These are phyloP conservation scores for Themeda triandra DNA, from an alignment of 176 grass and related monocot species.

Conservation along the genomic window DNA sequence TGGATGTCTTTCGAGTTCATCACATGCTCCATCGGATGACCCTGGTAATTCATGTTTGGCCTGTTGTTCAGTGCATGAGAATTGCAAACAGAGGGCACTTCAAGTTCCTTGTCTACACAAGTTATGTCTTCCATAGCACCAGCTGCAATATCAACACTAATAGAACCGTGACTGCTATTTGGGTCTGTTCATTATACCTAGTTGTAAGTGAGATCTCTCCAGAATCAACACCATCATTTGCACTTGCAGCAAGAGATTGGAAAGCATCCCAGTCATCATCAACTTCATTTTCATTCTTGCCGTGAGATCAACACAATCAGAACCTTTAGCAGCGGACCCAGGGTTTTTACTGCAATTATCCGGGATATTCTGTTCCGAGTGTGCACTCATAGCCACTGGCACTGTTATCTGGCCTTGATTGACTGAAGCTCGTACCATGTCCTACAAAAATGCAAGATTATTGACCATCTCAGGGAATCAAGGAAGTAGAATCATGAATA, in stretches of 20 bases:
- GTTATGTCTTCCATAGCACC: conserved; percentile 10
- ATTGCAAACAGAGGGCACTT: conserved; percentile 26
- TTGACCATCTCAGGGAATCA: conserved; percentile 2
- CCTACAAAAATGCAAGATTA: conserved; percentile 46
- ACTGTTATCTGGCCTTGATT: conserved; percentile 48
- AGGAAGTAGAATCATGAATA: neutral
- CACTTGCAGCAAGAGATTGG: conserved; percentile 76
- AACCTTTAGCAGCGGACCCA: conserved; percentile 23
- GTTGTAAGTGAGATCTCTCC: conserved; percentile 12
- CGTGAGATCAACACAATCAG: conserved; percentile 29
- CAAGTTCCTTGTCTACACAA: conserved; percentile 14
- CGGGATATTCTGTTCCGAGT: conserved; percentile 35
- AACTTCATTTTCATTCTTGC: conserved; percentile 44
- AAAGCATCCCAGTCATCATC: conserved; percentile 81
- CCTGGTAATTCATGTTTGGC: conserved; percentile 9
- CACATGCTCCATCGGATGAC: conserved; percentile 21
- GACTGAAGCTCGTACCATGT: conserved; percentile 88
- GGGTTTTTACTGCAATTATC: conserved; percentile 32
- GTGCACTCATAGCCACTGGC: conserved; percentile 34
- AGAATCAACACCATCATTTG: conserved; percentile 25
- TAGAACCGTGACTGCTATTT: conserved; percentile 23
- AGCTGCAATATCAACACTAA: conserved; percentile 1
- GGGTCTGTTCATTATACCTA: conserved; percentile 20
- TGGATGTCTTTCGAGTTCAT: conserved; percentile 8
- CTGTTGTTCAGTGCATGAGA: conserved; percentile 20